Evolutionary conservation across 2,329 filamentous ascomycete species (phyloP).

Genomic region (Microsporum ferrugineum): DNA sequence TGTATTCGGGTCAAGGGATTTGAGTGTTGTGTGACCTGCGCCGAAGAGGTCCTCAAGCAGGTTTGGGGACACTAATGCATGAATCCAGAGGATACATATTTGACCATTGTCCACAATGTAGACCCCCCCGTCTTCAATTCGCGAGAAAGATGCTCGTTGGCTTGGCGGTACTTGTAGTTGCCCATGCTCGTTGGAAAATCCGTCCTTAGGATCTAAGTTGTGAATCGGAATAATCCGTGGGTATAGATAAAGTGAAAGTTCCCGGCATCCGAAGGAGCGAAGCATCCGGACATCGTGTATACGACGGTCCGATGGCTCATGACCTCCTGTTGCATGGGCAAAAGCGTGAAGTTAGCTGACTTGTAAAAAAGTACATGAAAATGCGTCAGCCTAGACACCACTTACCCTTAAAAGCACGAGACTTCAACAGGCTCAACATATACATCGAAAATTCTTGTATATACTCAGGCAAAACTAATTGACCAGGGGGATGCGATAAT

Average conservation of each 20-base stretch:
- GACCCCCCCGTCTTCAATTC: conserved; percentile 82
- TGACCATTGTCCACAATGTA: conserved; percentile 96
- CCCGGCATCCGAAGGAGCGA: conserved; percentile 71
- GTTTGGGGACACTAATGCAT: conserved; percentile 83
- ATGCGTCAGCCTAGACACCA: neutral
- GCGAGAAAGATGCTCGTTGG: conserved; percentile 71
- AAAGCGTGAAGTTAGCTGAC: neutral
- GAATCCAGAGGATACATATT: conserved; percentile 81
- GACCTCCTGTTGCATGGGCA: conserved; percentile 46
- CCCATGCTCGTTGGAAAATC: conserved; percentile 85
- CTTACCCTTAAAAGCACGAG: conserved; percentile 70
- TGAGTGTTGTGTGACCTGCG: conserved; percentile 56
- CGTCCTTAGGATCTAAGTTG: conserved; percentile 74
- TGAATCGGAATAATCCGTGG: conserved; percentile 87
- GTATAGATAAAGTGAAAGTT: conserved; percentile 86
- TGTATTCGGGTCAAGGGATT: conserved; percentile 68
- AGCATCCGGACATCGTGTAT: conserved; percentile 88
- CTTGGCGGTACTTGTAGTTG: conserved; percentile 73
- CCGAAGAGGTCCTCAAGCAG: conserved; percentile 85
- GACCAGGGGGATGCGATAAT: conserved; percentile 73
- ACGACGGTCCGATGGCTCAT: conserved; percentile 79
- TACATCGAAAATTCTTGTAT: conserved; percentile 97
- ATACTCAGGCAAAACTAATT: conserved; percentile 89
- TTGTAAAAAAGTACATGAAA: neutral
- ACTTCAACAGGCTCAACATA: conserved; percentile 80